Percentiles rank a stretch among this genome's conserved stretches.
Conservation (phyloP, 768 basidiomycete species). For the Leucosporidium creatinivorum region DNA sequence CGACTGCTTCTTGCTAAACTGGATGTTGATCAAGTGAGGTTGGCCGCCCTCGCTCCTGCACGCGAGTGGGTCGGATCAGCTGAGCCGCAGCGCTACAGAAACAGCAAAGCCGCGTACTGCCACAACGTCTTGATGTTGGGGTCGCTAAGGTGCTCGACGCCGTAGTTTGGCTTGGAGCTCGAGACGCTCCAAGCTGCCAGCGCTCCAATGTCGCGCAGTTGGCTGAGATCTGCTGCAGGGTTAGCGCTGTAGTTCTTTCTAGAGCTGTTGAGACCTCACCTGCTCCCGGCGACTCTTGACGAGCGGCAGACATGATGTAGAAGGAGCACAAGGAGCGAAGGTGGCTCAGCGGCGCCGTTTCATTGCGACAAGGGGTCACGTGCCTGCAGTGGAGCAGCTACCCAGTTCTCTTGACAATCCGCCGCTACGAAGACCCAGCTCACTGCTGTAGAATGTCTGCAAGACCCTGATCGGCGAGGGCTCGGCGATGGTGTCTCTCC, state of each 20-base stretch:
- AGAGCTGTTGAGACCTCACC: not conserved
- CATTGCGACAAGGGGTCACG: too few relatives aligned
- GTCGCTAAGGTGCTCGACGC: conserved; percentile 76
- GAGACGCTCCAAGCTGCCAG: conserved; percentile 94
- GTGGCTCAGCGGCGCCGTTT: too few relatives aligned
- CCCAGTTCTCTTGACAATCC: too few relatives aligned
- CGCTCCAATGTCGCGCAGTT: conserved; percentile 53
- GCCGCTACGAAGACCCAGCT: too few relatives aligned
- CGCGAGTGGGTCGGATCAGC: not conserved
- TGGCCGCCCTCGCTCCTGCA: conserved; percentile 75
- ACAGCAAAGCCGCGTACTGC: conserved; percentile 62
- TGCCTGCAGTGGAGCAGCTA: too few relatives aligned
- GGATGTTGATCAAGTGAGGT: conserved; percentile 89
- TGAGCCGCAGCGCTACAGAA: not conserved
- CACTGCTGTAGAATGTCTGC: too few relatives aligned
- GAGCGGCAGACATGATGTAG: too few relatives aligned
- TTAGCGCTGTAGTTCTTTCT: not conserved
- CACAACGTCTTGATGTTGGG: conserved; percentile 83
- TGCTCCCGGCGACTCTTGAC: too few relatives aligned
- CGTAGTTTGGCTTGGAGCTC: conserved; percentile 92
- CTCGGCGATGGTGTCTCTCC: too few relatives aligned
- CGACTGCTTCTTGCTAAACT: conserved; percentile 82
- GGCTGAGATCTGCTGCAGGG: conserved; percentile 7
- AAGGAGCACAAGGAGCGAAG: too few relatives aligned
- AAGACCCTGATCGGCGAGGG: too few relatives aligned